Evolutionary conservation across 352 stramenopile genomes (phyloP), one percentile per base, ranked within the genome.

Genomic region (Globisporangium cylindrosporum): DNA sequence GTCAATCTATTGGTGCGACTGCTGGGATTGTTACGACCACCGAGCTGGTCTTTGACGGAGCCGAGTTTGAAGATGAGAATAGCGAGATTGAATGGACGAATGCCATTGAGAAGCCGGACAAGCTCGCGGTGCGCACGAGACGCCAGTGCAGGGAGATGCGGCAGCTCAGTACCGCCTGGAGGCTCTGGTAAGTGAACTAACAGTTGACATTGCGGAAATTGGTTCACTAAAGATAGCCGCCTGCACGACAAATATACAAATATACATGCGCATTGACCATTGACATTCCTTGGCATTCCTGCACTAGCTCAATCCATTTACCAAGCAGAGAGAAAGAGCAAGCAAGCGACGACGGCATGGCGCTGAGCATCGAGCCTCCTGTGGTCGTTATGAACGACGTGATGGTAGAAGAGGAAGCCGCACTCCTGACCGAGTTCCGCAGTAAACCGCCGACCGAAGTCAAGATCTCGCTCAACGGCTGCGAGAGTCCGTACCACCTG

Each of bases 381-480:
- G 27, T n/a, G 3, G 15, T n/a, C 41, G 15, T 49, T 49, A 49
- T 29, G 56, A 32, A 48, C 29, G 20, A 29, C n/a, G 20, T 14
- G 27, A 9, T 22, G 20, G 25, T n/a, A 20, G 43, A 65, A 34
- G 60, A 58, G 8, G 43, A 29, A 9, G 41, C 59, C 4, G 58
- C 48, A 10, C 51, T 71, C 2, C 66, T 71, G 12, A 38, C 48
- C 0, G 58, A 66, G 27, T 71, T 71, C 38, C 66, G 18, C n/a
- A 38, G 15, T 1, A 24, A n/a, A 12, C 24, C 20, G 5, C 22
- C 62, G 1, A 72, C 72, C 0, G 80, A 84, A 36, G 61, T 74
- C 38, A 82, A 86, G 53, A 74, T 84, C 61, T 83, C 77, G 67
- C 70, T 76, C 4, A 61, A 46, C 22, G 24, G 63, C 34, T 66